phyloP scores from a whole-genome alignment of 2,329 filamentous ascomycete species.

The Sporothrix schenckii region DNA sequence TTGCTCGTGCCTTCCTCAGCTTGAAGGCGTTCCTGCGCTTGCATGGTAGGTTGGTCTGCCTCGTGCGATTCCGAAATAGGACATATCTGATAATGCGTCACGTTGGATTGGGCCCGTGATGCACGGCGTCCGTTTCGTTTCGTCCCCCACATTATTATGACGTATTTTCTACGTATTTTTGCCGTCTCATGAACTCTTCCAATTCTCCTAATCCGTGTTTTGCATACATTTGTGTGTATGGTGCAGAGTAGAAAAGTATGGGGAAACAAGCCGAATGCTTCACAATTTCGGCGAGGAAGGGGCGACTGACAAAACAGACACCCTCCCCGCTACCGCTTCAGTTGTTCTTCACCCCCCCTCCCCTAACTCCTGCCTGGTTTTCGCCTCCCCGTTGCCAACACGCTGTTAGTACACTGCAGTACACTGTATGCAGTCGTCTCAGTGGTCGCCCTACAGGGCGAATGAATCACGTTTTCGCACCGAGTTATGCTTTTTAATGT shows the following conservation, averaged over 20 bases:
- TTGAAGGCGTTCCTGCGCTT: slow-evolving; percentile 22
- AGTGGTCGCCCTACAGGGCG: slow-evolving; percentile 35
- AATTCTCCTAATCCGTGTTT: not conserved
- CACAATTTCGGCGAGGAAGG: slow-evolving; percentile 1
- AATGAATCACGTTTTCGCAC: not conserved
- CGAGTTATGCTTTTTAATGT: not conserved
- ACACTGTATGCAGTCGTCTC: not conserved
- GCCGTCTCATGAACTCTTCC: not conserved
- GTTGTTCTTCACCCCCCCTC: slow-evolving; percentile 1
- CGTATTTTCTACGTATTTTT: not conserved
- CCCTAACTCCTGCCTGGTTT: slow-evolving; percentile 12
- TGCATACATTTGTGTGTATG: not conserved
- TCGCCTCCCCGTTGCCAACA: slow-evolving; percentile 23
- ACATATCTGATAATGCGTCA: not conserved
- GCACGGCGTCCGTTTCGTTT: not conserved
- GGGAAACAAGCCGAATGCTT: not conserved
- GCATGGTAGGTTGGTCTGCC: slow-evolving; percentile 23
- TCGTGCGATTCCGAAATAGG: slow-evolving; percentile 4
- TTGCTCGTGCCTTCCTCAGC: not conserved
- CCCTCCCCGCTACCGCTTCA: not conserved
- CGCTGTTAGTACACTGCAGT: not conserved
- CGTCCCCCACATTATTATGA: not conserved
- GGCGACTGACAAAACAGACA: not conserved
- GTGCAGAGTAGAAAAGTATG: not conserved
- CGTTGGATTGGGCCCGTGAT: not conserved